Percentiles rank a stretch among this genome's conserved stretches.
Evolutionary conservation across 2,329 filamentous ascomycete species (phyloP).

Genomic region (Grosmannia huntii): DNA sequence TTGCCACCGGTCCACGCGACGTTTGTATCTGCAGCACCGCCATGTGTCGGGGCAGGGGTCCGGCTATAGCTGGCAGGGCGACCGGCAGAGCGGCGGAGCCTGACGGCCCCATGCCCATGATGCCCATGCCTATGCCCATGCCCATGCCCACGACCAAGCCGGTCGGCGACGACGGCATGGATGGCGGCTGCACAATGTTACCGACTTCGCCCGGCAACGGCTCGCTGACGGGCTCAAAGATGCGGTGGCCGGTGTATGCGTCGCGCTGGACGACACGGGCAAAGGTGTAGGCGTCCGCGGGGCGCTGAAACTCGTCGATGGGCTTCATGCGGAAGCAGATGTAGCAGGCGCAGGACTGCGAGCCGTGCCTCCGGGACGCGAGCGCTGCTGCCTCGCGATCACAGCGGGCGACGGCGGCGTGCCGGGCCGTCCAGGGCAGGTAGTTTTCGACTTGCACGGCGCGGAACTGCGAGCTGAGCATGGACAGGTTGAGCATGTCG

Average conservation of each 20-base stretch:
- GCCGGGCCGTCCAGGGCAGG: slow-evolving; percentile 7
- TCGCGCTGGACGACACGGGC: slow-evolving; percentile 10
- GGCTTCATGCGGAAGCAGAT: slow-evolving; percentile 12
- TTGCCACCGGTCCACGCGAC: background rate
- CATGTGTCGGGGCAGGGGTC: background rate
- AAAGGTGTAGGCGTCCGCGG: background rate
- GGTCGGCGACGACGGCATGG: slow-evolving; percentile 1
- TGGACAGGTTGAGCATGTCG: slow-evolving; percentile 8
- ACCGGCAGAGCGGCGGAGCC: background rate
- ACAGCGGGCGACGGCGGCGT: slow-evolving; percentile 1
- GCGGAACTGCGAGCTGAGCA: slow-evolving; percentile 8
- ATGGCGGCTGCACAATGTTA: slow-evolving; percentile 1
- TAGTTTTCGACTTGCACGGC: slow-evolving; percentile 6
- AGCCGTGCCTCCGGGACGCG: background rate
- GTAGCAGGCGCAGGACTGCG: slow-evolving; percentile 10
- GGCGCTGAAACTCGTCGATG: slow-evolving; percentile 5
- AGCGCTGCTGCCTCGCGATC: background rate
- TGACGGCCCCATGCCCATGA: background rate
- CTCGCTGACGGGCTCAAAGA: slow-evolving; percentile 2
- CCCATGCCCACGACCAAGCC: background rate
- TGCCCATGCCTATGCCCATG: background rate
- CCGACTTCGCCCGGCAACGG: background rate
- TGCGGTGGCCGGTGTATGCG: slow-evolving; percentile 7
- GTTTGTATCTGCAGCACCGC: background rate
- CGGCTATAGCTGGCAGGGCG: too few species aligned